Evolutionary conservation across 331 rosid species (phyloP).

Genomic region (Acacia pycnantha): DNA sequence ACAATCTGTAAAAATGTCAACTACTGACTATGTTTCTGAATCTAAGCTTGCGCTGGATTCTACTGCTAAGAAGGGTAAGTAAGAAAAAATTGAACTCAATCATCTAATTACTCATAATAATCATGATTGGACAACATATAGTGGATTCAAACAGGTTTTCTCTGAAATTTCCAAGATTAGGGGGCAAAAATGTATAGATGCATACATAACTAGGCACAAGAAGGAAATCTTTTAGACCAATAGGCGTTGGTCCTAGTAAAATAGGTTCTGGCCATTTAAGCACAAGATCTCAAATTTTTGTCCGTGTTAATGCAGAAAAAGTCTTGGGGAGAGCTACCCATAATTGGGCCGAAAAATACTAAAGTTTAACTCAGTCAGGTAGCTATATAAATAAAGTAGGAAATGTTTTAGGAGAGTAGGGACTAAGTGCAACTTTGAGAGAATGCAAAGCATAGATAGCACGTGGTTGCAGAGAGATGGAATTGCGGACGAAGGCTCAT

Average conservation of each 20-base stretch:
- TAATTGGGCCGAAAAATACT: no score
- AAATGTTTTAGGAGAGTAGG: not conserved
- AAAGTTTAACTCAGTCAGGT: no score
- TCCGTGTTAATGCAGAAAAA: no score
- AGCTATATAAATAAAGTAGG: no score
- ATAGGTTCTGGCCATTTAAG: no score
- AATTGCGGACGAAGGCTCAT: conserved; percentile 81
- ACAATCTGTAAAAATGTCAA: not conserved
- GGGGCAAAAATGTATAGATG: not conserved
- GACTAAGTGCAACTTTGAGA: conserved; percentile 58
- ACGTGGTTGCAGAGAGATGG: conserved; percentile 88
- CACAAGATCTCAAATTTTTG: no score
- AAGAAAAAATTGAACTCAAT: not conserved
- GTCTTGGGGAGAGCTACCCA: no score
- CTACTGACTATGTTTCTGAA: not conserved
- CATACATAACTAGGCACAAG: not conserved
- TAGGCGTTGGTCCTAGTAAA: no score
- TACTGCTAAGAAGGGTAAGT: not conserved
- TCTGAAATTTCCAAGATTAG: not conserved
- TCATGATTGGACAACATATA: not conserved
- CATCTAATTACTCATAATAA: not conserved
- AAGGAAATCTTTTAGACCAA: no score
- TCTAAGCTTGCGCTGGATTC: not conserved
- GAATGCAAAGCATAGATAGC: conserved; percentile 80
- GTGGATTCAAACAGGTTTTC: not conserved